phyloP scores from a whole-genome alignment of 352 stramenopile species.

The Sclerospora graminicola region DNA sequence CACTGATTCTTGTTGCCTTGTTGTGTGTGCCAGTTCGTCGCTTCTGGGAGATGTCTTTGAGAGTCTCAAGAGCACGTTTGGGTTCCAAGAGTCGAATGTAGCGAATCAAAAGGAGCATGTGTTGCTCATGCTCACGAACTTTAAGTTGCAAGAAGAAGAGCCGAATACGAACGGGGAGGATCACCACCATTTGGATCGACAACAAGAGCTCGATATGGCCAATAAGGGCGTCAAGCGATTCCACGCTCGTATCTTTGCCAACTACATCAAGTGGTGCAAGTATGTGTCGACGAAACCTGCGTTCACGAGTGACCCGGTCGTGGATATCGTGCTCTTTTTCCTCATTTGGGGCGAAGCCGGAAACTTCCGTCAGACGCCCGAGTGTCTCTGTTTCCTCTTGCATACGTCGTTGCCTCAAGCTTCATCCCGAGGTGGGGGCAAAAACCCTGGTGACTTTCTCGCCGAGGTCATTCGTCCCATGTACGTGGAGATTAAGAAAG shows the following conservation, averaged over 20 bases:
- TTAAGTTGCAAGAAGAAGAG: slow-evolving; percentile 62
- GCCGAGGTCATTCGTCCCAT: slow-evolving; percentile 71
- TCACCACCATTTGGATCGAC: slow-evolving; percentile 43
- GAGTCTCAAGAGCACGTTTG: slow-evolving; percentile 91
- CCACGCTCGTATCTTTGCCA: slow-evolving; percentile 65
- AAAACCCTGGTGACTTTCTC: slow-evolving; percentile 62
- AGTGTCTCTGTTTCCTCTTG: slow-evolving; percentile 72
- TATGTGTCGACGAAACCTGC: slow-evolving; percentile 72
- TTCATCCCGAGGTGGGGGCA: slow-evolving; percentile 38
- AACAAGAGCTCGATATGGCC: slow-evolving; percentile 60
- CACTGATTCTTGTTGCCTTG: slow-evolving; percentile 3
- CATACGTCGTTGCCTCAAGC: slow-evolving; percentile 70
- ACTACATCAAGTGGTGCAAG: slow-evolving; percentile 86
- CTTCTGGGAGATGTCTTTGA: slow-evolving; percentile 79
- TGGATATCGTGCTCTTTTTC: slow-evolving; percentile 78
- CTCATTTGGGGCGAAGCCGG: slow-evolving; percentile 79
- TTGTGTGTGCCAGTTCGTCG: slow-evolving; percentile 28
- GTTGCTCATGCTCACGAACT: slow-evolving; percentile 72
- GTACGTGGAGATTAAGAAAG: slow-evolving; percentile 73
- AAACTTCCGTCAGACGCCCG: slow-evolving; percentile 76
- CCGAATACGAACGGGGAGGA: slow-evolving; percentile 16
- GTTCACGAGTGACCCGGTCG: slow-evolving; percentile 67
- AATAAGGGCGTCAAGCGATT: slow-evolving; percentile 73
- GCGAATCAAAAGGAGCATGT: slow-evolving; percentile 74
- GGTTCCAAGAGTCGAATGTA: slow-evolving; percentile 89